Conservation (phyloP, 2,329 filamentous ascomycete species). For the Acephala macrosclerotiorum region DNA sequence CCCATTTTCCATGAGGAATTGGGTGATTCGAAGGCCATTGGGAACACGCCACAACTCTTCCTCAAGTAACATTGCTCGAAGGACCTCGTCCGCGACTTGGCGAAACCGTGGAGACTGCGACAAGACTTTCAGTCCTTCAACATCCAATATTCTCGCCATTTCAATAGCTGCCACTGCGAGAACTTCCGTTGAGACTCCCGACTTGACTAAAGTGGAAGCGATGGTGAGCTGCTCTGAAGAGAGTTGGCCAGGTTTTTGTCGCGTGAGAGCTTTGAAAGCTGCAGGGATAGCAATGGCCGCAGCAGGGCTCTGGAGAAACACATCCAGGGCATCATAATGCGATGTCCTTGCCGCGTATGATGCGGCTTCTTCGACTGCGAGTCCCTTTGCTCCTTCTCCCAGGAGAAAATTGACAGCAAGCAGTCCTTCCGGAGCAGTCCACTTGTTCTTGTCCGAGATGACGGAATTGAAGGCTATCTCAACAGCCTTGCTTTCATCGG, state of each 20-base stretch:
- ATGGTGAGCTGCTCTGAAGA: constrained; percentile 16
- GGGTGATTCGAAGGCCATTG: background rate
- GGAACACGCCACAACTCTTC: background rate
- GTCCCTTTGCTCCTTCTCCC: constrained; percentile 9
- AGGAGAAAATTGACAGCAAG: constrained; percentile 2
- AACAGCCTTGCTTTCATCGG: background rate
- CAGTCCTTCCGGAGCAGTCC: constrained; percentile 4
- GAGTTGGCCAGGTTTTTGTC: constrained; percentile 8
- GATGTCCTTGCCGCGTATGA: constrained; percentile 4
- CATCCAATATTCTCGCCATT: background rate
- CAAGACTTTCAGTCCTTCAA: constrained; percentile 6
- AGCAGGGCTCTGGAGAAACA: constrained; percentile 11
- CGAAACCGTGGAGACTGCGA: background rate
- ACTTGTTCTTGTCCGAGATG: background rate
- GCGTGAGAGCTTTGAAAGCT: constrained; percentile 14
- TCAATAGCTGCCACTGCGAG: constrained; percentile 9
- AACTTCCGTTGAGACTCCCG: constrained; percentile 1
- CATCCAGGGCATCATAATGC: constrained; percentile 8
- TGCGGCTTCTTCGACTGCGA: constrained; percentile 13
- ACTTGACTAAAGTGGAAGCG: constrained; percentile 9
- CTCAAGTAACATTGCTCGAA: background rate
- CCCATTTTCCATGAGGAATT: constrained; percentile 4
- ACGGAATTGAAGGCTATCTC: constrained; percentile 6
- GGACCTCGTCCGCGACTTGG: constrained; percentile 1
- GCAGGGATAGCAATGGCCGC: constrained; percentile 8